These are phyloP conservation scores for Epichloe sibirici DNA, from an alignment of 2,329 filamentous ascomycete genomes.

Conservation along the genomic window DNA sequence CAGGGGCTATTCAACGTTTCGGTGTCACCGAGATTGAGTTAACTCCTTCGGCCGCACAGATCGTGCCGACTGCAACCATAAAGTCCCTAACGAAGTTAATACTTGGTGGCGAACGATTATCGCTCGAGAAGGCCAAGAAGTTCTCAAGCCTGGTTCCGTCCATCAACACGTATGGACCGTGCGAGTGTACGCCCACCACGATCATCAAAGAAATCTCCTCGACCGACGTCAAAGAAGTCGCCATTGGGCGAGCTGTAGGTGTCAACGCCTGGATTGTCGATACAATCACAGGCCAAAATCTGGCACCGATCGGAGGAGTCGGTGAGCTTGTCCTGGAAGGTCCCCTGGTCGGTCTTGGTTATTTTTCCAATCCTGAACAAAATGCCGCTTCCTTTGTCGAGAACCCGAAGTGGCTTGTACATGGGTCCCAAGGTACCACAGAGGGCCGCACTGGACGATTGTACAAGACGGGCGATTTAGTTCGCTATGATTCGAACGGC, in stretches of 20 bases:
- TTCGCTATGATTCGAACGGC: constrained; percentile 16
- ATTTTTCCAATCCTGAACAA: constrained; percentile 25
- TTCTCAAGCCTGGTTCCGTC: background rate
- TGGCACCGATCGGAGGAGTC: constrained; percentile 14
- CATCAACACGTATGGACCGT: constrained; percentile 10
- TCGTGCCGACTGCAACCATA: background rate
- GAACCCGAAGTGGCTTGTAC: constrained; percentile 27
- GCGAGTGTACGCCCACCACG: constrained; percentile 8
- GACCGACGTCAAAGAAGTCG: background rate
- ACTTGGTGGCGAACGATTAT: background rate
- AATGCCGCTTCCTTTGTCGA: constrained; percentile 28
- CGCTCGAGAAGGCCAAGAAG: background rate
- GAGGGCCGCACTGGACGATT: constrained; percentile 11
- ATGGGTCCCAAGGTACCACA: constrained; percentile 8
- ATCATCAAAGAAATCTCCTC: background rate
- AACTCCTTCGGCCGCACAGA: constrained; percentile 1
- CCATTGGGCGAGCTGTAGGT: background rate
- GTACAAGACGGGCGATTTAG: constrained; percentile 23
- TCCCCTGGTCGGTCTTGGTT: constrained; percentile 35
- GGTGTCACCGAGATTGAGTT: constrained; percentile 1
- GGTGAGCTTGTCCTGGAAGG: constrained; percentile 27
- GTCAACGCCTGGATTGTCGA: constrained; percentile 17
- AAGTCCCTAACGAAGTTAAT: constrained; percentile 1
- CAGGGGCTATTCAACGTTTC: constrained; percentile 3
- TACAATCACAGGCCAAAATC: constrained; percentile 11